These are phyloP conservation scores for Trypanosoma cruzi DNA, from an alignment of 208 protist genomes.

Conservation along the genomic window DNA sequence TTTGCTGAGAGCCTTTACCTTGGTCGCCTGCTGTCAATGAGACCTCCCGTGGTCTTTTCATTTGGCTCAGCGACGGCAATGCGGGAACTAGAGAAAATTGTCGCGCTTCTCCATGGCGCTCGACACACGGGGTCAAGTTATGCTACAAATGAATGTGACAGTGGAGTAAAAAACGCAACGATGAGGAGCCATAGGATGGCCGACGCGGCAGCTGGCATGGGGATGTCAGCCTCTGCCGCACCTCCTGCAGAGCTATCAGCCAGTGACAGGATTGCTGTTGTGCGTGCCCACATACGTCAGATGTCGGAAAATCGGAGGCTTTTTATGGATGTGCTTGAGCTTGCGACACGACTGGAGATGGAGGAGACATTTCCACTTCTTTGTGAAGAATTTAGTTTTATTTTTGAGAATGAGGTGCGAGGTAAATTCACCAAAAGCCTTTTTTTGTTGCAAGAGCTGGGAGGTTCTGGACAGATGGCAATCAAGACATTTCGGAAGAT, in stretches of 20 bases:
- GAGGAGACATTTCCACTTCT: constrained; percentile 21
- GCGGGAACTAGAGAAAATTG: constrained; percentile 20
- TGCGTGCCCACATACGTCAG: background rate
- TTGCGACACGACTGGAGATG: constrained; percentile 30
- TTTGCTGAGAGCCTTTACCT: constrained; percentile 32
- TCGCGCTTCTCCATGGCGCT: background rate
- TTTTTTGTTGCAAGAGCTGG: background rate
- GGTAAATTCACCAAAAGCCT: background rate
- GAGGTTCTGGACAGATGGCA: background rate
- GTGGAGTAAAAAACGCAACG: background rate
- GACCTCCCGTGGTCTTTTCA: constrained; percentile 5
- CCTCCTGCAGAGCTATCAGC: background rate
- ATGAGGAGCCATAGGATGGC: no score
- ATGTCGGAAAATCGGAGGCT: constrained; percentile 20
- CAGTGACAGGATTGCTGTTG: background rate
- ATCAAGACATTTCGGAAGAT: constrained; percentile 1
- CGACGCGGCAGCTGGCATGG: background rate
- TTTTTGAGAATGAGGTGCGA: constrained; percentile 26
- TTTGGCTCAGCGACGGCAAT: constrained; percentile 25
- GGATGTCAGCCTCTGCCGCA: background rate
- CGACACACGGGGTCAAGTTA: background rate
- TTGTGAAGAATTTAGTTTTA: constrained; percentile 28
- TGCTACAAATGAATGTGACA: background rate
- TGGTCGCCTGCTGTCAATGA: constrained; percentile 8
- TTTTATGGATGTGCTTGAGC: constrained; percentile 34